A percentile compares a stretch with the other conserved stretches of the same genome.
These are phyloP conservation scores for Handroanthus guayacan DNA, from an alignment of 257 asterid species.

Conservation along the genomic window DNA sequence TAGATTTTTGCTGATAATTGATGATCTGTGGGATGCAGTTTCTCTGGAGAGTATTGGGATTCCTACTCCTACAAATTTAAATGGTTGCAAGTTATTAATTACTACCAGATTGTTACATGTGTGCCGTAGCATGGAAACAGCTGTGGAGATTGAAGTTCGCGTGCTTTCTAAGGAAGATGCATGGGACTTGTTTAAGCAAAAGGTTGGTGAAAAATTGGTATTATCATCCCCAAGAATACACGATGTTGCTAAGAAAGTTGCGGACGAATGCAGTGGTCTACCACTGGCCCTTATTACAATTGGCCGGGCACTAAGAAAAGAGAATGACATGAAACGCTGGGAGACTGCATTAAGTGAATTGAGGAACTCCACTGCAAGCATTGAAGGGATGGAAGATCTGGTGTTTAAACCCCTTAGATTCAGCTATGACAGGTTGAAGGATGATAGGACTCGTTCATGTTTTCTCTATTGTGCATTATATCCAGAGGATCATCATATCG, in stretches of 20 bases:
- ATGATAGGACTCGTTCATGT: conserved; percentile 34
- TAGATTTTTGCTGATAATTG: conserved; percentile 38
- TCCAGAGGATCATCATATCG: conserved; percentile 45
- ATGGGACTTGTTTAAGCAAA: no score
- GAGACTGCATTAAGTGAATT: conserved; percentile 38
- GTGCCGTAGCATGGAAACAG: neutral
- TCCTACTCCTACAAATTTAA: neutral
- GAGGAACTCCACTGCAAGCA: conserved; percentile 29
- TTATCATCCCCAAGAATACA: conserved; percentile 23
- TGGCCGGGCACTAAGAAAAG: conserved; percentile 44
- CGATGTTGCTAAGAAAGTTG: conserved; percentile 35
- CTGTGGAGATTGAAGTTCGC: neutral
- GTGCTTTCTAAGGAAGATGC: neutral
- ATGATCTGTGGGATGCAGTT: conserved; percentile 43
- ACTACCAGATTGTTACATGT: neutral
- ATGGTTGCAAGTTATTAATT: neutral
- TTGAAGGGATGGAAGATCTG: conserved; percentile 35
- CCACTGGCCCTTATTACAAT: conserved; percentile 44
- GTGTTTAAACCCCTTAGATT: conserved; percentile 41
- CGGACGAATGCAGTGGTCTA: conserved; percentile 42
- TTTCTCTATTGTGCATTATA: conserved; percentile 44
- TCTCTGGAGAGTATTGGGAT: conserved; percentile 17
- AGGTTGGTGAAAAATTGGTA: conserved; percentile 35
- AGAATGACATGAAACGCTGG: conserved; percentile 24
- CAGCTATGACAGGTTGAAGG: conserved; percentile 43